These are phyloP conservation scores for Taphrina sp. DNA, from an alignment of 1,139 yeast species.

Conservation along the genomic window DNA sequence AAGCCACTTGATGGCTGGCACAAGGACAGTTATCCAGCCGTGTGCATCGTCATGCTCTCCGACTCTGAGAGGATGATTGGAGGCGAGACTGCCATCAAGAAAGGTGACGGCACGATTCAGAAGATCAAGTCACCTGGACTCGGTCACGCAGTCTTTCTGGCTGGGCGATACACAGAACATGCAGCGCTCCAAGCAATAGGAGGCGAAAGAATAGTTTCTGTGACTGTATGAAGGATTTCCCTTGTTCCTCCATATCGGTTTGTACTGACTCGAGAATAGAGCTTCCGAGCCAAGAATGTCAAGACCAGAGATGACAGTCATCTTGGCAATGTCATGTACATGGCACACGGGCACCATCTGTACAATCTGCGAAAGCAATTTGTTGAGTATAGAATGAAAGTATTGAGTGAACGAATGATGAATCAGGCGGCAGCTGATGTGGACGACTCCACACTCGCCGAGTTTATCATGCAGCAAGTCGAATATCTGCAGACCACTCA, in stretches of 20 bases:
- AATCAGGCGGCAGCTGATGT: neutral
- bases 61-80: conserved; percentile 59
- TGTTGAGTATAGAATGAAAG: neutral
- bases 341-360: neutral
- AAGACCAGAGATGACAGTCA: neutral
- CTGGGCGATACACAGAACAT: conserved; percentile 56
- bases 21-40: conserved; percentile 59
- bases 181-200: conserved; percentile 49
- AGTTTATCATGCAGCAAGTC: neutral
- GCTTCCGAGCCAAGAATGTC: neutral
- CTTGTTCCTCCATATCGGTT: too few relatives aligned
- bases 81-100: conserved; percentile 55
- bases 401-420: neutral
- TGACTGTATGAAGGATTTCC: neutral
- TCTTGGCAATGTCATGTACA: neutral
- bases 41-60: conserved; percentile 61
- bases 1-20: conserved; percentile 52
- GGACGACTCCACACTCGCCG: neutral
- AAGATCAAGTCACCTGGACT: conserved; percentile 54
- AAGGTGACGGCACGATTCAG: conserved; percentile 50
- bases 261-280: neutral
- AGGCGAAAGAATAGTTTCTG: neutral
- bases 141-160: conserved; percentile 58
- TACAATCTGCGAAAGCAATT: neutral
- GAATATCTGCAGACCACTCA: neutral